Conservation (phyloP, 495 filamentous ascomycete species). For the Podospora anserina region DNA sequence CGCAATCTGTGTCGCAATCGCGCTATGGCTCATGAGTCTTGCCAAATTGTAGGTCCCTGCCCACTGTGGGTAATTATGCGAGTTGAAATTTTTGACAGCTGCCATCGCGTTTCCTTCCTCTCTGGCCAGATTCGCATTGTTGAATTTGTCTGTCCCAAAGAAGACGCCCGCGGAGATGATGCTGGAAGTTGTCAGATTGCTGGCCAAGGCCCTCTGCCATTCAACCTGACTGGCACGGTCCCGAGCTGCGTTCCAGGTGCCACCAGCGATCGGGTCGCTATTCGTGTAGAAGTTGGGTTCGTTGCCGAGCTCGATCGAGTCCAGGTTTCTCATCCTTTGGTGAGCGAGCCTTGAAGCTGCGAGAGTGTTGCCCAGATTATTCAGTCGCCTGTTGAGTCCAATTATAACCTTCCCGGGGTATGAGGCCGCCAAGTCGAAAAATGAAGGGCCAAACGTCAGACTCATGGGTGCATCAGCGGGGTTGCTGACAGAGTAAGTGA, state of each 20-base stretch:
- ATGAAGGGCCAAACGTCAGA: constrained; percentile 56
- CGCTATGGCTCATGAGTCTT: constrained; percentile 52
- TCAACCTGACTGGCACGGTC: constrained; percentile 54
- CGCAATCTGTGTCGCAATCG: constrained; percentile 38
- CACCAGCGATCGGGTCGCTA: constrained; percentile 52
- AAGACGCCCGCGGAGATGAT: constrained; percentile 53
- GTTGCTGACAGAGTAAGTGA: constrained; percentile 55
- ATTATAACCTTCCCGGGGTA: constrained; percentile 55
- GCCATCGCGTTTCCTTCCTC: constrained; percentile 47
- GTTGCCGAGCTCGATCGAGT: constrained; percentile 60
- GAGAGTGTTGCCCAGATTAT: constrained; percentile 55
- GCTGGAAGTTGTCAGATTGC: constrained; percentile 40
- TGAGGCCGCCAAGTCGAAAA: constrained; percentile 50
- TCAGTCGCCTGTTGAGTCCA: constrained; percentile 56
- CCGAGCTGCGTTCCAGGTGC: constrained; percentile 51
- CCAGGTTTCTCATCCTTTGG: constrained; percentile 46
- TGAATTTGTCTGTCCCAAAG: constrained; percentile 42
- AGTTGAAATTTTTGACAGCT: constrained; percentile 54
- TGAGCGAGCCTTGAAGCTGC: constrained; percentile 50
- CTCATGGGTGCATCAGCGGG: constrained; percentile 51
- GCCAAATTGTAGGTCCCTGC: constrained; percentile 37
- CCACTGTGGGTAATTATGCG: constrained; percentile 58
- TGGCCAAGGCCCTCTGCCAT: constrained; percentile 54
- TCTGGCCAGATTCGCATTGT: constrained; percentile 47
- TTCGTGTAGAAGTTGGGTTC: constrained; percentile 52